These are phyloP conservation scores for Albatrellus ellisii DNA, from an alignment of 768 basidiomycete genomes.

Conservation along the genomic window DNA sequence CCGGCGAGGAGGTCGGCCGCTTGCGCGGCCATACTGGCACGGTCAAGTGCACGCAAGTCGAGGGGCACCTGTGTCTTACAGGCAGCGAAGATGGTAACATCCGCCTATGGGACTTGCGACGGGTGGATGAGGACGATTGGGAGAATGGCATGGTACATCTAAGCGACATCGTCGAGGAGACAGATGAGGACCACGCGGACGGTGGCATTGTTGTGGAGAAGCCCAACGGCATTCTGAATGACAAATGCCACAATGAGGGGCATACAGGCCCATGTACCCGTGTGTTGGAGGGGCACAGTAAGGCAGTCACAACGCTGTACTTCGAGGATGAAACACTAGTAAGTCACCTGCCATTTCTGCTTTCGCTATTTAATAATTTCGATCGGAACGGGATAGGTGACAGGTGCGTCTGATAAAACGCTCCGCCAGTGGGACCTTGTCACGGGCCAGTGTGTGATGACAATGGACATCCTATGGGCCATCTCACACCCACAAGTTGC, in stretches of 20 bases:
- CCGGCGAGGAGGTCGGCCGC: conserved; percentile 77
- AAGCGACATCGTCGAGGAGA: conserved; percentile 54
- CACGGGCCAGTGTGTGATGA: conserved; percentile 96
- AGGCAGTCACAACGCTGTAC: conserved; percentile 85
- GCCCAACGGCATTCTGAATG: conserved; percentile 20
- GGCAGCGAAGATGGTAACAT: conserved; percentile 82
- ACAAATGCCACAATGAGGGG: conserved; percentile 19
- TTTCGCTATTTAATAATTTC: background rate
- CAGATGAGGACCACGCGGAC: conserved; percentile 27
- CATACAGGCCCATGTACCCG: conserved; percentile 56
- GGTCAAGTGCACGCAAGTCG: conserved; percentile 88
- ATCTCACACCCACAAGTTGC: conserved; percentile 74
- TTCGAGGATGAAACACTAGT: conserved; percentile 94
- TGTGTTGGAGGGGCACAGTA: conserved; percentile 81
- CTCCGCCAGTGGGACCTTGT: conserved; percentile 96
- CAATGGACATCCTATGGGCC: conserved; percentile 99
- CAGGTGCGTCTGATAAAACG: conserved; percentile 96
- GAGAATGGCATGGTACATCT: conserved; percentile 43
- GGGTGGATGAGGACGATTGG: conserved; percentile 54
- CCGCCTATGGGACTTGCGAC: conserved; percentile 82
- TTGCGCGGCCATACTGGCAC: conserved; percentile 69
- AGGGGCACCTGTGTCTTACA: conserved; percentile 81
- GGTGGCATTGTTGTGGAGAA: conserved; percentile 20
- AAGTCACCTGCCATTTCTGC: conserved; percentile 17
- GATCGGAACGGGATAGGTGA: conserved; percentile 43